A percentile compares a stretch with the other conserved stretches of the same genome.
phyloP scores from a whole-genome alignment of 202 grass and related monocot genomes.

The Thinopyrum obtusiflorum region DNA sequence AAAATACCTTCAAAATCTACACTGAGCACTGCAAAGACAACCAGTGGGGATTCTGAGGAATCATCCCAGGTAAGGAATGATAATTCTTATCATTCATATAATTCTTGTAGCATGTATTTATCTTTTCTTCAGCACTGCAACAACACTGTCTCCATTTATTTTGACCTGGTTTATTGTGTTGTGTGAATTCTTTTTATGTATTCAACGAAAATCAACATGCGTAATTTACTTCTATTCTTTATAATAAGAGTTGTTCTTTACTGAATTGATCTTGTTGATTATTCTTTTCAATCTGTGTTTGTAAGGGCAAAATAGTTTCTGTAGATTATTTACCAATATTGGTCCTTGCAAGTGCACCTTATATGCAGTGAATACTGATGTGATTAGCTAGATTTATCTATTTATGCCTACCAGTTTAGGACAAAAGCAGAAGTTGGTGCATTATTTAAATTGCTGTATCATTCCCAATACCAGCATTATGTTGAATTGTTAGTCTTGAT shows the following conservation, averaged over 20 bases:
- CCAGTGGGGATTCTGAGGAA: conserved; percentile 23
- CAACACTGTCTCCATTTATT: background rate
- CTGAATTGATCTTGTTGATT: background rate
- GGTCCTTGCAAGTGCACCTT: background rate
- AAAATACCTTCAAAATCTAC: conserved; percentile 12
- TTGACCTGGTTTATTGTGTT: background rate
- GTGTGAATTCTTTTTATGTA: background rate
- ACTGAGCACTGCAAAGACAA: background rate
- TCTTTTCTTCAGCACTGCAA: background rate
- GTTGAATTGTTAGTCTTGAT: background rate
- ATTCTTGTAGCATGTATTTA: background rate
- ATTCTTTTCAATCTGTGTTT: background rate
- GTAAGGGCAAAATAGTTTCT: background rate
- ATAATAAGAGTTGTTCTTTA: background rate
- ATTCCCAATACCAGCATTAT: background rate
- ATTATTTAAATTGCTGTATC: background rate
- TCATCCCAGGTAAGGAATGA: conserved; percentile 36
- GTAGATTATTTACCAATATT: conserved; percentile 1
- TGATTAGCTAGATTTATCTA: background rate
- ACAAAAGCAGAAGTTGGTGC: background rate
- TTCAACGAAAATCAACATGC: background rate
- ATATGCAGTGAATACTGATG: background rate
- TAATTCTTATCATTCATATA: conserved; percentile 5
- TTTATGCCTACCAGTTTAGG: background rate
- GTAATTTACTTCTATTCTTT: background rate